These are phyloP conservation scores for Candida stauntonica DNA, from an alignment of 805 yeast species.

Conservation along the genomic window DNA sequence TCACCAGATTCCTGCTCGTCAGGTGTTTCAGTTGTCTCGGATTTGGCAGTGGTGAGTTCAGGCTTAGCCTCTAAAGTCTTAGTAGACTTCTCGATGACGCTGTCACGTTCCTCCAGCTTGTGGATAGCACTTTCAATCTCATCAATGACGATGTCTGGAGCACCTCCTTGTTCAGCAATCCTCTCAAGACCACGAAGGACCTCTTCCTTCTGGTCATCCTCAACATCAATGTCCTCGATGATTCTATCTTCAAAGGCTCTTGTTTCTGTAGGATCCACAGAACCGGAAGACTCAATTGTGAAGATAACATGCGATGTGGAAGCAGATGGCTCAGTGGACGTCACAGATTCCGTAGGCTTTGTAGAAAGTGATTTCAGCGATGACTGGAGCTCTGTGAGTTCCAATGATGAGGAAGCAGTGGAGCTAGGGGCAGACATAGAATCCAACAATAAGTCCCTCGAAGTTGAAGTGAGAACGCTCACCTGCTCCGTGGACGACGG, in stretches of 20 bases:
- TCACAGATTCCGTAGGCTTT: too few species aligned
- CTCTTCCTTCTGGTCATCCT: conserved; percentile 2
- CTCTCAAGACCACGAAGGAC: conserved; percentile 5
- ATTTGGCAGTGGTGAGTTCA: too few species aligned
- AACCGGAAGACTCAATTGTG: neutral
- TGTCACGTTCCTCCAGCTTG: neutral
- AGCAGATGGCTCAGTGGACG: too few species aligned
- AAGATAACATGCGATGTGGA: neutral
- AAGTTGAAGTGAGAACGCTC: neutral
- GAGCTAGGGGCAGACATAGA: neutral
- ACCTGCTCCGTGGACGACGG: neutral
- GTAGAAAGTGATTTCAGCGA: neutral
- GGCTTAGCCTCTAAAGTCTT: too few species aligned
- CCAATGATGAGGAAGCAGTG: too few species aligned
- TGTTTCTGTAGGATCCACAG: neutral
- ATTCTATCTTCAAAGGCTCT: conserved; percentile 1
- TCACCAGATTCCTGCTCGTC: too few species aligned
- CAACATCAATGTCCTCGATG: neutral
- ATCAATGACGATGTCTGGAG: conserved; percentile 6
- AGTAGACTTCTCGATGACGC: too few species aligned
- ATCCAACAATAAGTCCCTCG: neutral
- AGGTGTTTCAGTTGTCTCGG: too few species aligned
- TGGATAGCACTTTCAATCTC: conserved; percentile 3
- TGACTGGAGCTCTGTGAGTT: neutral
- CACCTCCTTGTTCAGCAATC: conserved; percentile 1